These are phyloP conservation scores for Trichoderma cornu-damae DNA, from an alignment of 2,329 filamentous ascomycete genomes.

Conservation along the genomic window DNA sequence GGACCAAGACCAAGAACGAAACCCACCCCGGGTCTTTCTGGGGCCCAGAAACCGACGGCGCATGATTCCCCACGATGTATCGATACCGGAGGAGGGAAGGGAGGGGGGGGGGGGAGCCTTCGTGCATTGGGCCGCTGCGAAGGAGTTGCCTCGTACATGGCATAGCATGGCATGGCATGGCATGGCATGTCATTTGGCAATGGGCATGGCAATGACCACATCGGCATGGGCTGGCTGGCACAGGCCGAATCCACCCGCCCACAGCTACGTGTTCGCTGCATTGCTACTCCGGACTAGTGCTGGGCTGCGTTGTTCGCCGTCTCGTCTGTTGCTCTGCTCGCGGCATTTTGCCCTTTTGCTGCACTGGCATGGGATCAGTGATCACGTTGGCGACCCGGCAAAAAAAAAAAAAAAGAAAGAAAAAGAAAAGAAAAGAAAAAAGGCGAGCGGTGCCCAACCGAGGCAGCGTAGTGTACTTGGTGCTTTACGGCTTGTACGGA, in stretches of 20 bases:
- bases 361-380: neutral
- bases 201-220: no score
- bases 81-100: no score
- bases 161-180: neutral
- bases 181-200: neutral
- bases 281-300: neutral
- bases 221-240: neutral
- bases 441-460: neutral
- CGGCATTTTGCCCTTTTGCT: neutral
- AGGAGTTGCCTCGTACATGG: neutral
- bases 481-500: no score
- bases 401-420: no score
- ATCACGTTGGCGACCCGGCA: neutral
- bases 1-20: no score
- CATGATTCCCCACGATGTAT: constrained; percentile 11
- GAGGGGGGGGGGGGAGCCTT: neutral
- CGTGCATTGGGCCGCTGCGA: neutral
- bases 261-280: constrained; percentile 5
- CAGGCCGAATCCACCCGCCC: neutral
- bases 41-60: neutral
- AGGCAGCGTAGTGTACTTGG: no score
- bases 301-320: neutral
- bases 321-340: neutral
- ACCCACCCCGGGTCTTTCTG: neutral
- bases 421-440: no score